These are phyloP conservation scores for Aspergillus campestris DNA, from an alignment of 495 filamentous ascomycete genomes.

Conservation along the genomic window DNA sequence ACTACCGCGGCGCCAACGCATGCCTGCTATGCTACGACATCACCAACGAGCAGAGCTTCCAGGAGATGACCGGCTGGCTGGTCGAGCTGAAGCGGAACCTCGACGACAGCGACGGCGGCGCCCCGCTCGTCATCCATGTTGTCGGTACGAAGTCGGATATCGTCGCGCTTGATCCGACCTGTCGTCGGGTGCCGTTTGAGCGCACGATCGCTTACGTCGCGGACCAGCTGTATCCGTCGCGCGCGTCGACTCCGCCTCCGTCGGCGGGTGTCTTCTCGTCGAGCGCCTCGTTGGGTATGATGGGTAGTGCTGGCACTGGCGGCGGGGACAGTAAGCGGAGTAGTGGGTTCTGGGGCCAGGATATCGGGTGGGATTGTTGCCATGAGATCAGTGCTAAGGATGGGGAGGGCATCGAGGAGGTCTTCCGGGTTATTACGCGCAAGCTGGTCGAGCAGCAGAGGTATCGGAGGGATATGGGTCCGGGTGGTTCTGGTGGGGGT, in stretches of 20 bases:
- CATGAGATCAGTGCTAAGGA: conserved; percentile 93
- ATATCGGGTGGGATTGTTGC: conserved; percentile 91
- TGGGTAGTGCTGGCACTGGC: conserved; percentile 25
- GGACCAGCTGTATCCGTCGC: conserved; percentile 69
- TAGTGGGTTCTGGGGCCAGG: conserved; percentile 82
- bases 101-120: conserved; percentile 28
- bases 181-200: conserved; percentile 83
- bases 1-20: conserved; percentile 92
- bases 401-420: conserved; percentile 94
- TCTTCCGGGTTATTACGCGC: conserved; percentile 88
- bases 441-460: conserved; percentile 90
- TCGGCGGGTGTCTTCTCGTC: conserved; percentile 38
- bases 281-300: conserved; percentile 47
- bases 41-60: conserved; percentile 75
- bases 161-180: conserved; percentile 67
- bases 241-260: conserved; percentile 55
- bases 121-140: conserved; percentile 85
- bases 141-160: conserved; percentile 94
- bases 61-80: conserved; percentile 91
- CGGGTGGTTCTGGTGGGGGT: neutral
- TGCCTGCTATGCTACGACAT: conserved; percentile 94
- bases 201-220: conserved; percentile 90
- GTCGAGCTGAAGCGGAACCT: conserved; percentile 67
- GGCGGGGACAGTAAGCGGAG: conserved; percentile 53
- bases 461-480: conserved; percentile 33